Base-by-base conservation (phyloP, 176 grass and related monocot species). In the Alloteropsis semialata region DNA sequence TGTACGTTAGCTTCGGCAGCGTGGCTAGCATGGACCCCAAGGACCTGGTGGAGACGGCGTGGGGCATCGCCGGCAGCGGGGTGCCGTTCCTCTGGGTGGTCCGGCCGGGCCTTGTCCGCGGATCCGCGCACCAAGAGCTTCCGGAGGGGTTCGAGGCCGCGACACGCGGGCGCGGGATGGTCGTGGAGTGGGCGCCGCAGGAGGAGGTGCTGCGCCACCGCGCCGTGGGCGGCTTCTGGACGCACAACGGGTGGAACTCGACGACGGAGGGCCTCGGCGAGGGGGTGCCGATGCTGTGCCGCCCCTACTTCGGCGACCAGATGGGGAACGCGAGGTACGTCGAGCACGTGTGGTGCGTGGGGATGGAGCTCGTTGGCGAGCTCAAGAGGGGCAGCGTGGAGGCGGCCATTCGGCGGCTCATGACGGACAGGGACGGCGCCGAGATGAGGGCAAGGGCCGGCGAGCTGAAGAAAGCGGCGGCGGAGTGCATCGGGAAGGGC, bases 1-100 rank as follows among this genome's bases (percentile, higher is more conserved):
- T 91, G 15, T 91, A 88, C 65, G 77, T 88, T 15, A 91, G 89
- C 85, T 85, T 91, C 46, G 89, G 89, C 13, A 91, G 85, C 85
- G 22, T 88, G 0, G 77, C 82, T 19, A 62, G 39, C n/a, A 60
- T 91, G 82, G 51, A 10, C 3, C 11, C 5, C 5, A 10, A 11
- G 2, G 85, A 85, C 48, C 59, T 91, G 17, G 28, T 6, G 0
- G 89, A 88, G 77, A 81, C 78, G 17, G 81, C 76, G 12, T 84
- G 77, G 84, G 89, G 82, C 16, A 55, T 91, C 45, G 81, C 85
- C 19, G 59, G 18, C 46, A 88, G 89, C 45, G 65, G 65, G 21
- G 76, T 88, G 77, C 63, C 84, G 13, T 91, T 91, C 65, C 38
- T 91, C 14, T 88, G 85, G 89, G 89, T 87, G 16, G 36, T 86